Base-by-base conservation (phyloP, 768 basidiomycete species). In the Mycena amicta region DNA sequence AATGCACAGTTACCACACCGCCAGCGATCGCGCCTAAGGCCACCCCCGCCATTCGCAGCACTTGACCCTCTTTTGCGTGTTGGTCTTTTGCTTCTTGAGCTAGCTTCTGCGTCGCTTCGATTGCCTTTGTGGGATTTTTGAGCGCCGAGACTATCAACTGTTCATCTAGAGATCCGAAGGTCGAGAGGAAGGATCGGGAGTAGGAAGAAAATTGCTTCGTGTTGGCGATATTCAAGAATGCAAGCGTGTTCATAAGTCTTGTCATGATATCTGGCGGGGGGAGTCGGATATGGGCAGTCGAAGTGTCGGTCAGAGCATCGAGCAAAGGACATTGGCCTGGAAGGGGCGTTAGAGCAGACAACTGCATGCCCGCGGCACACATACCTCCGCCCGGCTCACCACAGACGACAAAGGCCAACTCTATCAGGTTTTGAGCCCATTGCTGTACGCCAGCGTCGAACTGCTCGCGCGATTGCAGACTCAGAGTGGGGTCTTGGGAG, bases 11-110 rank as follows among this genome's bases (percentile, higher is more conserved):
- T 56, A 63, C 61, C 22, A 83, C 75, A 15, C 83, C 84, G 15
- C 83, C 84, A 3, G 80, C 83, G 15, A 84, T 70, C 25, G 83
- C 83, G 16, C 79, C 81, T 20, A 81, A 63, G 2, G 81, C 81
- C 31, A 83, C 72, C 26, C 83, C 83, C n/a, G 76, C 72, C 55
- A 72, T 73, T 28, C 83, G 74, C 57, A 80, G 63, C 2, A 74
- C 70, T 64, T 72, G 75, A 18, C 76, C 74, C 31, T 70, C 68
- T 49, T 73, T 68, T 3, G 81, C 82, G 58, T 83, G 80, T 16
- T 73, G 65, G 47, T 72, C 67, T 45, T 68, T 78, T 2, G 79
- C 72, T 25, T 62, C 67, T 23, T 80, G 70, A 0, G 79, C 72
- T 50, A 77, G 73, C 52, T 73, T 73, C 53, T 81, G 75, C 1